Evolutionary conservation across 352 stramenopile species (phyloP).

Genomic region (Pythium grandisporangium): DNA sequence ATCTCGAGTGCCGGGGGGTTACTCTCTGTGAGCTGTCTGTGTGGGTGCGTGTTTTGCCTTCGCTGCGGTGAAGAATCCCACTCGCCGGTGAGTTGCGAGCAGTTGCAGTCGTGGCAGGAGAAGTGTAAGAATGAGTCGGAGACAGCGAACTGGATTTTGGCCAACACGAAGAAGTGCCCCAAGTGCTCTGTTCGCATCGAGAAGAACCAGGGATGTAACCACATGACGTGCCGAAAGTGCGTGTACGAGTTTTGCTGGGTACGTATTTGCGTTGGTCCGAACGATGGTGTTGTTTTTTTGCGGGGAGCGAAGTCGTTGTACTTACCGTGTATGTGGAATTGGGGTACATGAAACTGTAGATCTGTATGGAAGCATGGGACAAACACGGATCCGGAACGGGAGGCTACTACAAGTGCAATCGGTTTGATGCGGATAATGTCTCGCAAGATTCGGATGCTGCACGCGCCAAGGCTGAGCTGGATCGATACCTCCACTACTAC

Average conservation of each 20-base stretch:
- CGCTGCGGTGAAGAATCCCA: constrained; percentile 97
- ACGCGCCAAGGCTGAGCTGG: constrained; percentile 93
- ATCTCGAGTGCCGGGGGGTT: constrained; percentile 80
- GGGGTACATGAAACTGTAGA: constrained; percentile 30
- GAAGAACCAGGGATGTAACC: constrained; percentile 99
- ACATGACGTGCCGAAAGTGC: constrained; percentile 96
- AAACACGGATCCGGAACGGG: constrained; percentile 95
- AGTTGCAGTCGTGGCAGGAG: constrained; percentile 92
- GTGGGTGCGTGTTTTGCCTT: constrained; percentile 85
- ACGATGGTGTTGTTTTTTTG: too few relatives aligned
- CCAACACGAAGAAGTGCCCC: constrained; percentile 99
- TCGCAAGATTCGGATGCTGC: constrained; percentile 77
- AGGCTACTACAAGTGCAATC: constrained; percentile 99
- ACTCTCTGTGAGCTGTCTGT: constrained; percentile 74
- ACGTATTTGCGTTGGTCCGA: constrained; percentile 3
- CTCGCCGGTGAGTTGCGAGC: constrained; percentile 88
- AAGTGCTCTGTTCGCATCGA: constrained; percentile 98
- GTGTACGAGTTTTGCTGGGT: constrained; percentile 98
- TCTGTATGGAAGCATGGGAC: constrained; percentile 95
- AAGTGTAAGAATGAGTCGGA: constrained; percentile 98
- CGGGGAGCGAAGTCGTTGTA: background rate
- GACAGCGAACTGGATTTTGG: constrained; percentile 99
- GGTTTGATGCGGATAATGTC: constrained; percentile 80
- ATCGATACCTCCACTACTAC: constrained; percentile 99
- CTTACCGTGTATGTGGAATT: background rate